Base-by-base conservation (phyloP, 108 stramenopile species). In the Mayamaea pseudoterrestris region DNA sequence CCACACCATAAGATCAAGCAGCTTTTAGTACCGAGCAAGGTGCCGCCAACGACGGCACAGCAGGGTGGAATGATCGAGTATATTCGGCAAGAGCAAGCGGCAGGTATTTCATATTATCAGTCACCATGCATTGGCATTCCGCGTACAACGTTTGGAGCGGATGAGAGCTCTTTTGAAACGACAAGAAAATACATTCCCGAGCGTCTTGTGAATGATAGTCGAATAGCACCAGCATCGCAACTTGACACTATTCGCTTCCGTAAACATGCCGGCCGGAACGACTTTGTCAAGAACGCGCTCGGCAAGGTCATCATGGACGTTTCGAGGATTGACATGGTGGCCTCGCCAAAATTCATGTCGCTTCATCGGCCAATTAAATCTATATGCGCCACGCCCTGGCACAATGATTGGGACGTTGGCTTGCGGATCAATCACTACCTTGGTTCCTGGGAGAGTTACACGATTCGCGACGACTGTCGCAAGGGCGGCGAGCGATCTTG, bases 341-440 rank as follows among this genome's bases (percentile, higher is more conserved):
- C 55, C 3, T 29, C 55, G 35, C 60, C 58, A 2, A 21, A 43
- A 4, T 53, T 57, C 13, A 40, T 22, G 14, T 35, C 49, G 5
- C 27, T 73, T 21, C 71, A 73, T 50, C 43, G 58, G 5, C 71
- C 71, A 14, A 66, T 72, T 23, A 35, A 45, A 26, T 41, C 34
- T 3, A 53, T 65, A 30, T 66, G 60, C 31, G 13, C 54, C 8
- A 37, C 46, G 17, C 64, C 64, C 5, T 61, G 60, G 53, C 47
- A 55, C 18, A 41, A 69, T 37, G 68, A 74, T 24, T 52, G 50
- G 44, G 27, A 29, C 6, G 39, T 39, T 12, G 62, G 64, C 8
- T 35, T 75, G 8, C 61, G 68, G 20, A 61, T 69, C 43, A 66
- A 74, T 55, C 73, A 74, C 29, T 74, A 74, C 39, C 34, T 74